These are phyloP conservation scores for Camelina neglecta DNA, from an alignment of 345 rosid genomes.

Conservation along the genomic window DNA sequence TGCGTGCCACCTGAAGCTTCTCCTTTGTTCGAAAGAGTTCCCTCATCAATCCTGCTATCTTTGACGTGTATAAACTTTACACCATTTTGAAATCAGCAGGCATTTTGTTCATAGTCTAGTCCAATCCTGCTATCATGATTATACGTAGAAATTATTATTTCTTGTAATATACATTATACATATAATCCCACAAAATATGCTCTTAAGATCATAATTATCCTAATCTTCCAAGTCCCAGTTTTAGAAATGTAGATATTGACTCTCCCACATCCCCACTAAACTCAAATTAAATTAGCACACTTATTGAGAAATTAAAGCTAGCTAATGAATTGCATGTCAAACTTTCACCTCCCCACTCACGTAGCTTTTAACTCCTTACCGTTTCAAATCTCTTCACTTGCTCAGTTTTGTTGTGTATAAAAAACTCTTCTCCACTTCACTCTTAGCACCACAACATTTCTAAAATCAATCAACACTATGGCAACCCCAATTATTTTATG, in stretches of 20 bases:
- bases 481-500: background rate
- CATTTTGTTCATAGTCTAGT: constrained; percentile 12
- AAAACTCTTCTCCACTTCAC: constrained; percentile 16
- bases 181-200: constrained; percentile 18
- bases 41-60: constrained; percentile 1
- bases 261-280: constrained; percentile 27
- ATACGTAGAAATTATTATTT: background rate
- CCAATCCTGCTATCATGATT: background rate
- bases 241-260: background rate
- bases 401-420: constrained; percentile 25
- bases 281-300: constrained; percentile 13
- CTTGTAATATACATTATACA: background rate
- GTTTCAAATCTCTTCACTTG: constrained; percentile 37
- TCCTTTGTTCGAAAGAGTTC: constrained; percentile 9
- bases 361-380: constrained; percentile 27
- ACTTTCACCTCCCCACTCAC: constrained; percentile 16
- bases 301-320: constrained; percentile 24
- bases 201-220: background rate
- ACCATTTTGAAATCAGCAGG: background rate
- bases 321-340: constrained; percentile 19
- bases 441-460: background rate
- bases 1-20: constrained; percentile 34
- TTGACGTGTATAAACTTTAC: background rate
- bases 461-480: constrained; percentile 17
- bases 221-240: background rate